Percentiles rank a stretch among this genome's conserved stretches.
Conservation (phyloP, 495 filamentous ascomycete species). For the Aspergillus baeticus region DNA sequence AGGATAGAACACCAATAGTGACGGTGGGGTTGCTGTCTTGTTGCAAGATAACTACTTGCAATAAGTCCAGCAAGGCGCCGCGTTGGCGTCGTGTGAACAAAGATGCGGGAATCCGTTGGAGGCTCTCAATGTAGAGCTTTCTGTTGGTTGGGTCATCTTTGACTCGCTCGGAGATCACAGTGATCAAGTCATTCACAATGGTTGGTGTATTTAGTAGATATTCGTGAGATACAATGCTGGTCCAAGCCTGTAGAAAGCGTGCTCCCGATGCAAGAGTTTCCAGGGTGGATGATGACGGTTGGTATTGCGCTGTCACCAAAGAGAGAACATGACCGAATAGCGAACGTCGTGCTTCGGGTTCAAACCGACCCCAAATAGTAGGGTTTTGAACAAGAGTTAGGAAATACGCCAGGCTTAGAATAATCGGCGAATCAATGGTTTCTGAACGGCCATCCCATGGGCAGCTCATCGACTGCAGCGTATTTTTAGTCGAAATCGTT, state of each 20-base stretch:
- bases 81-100: slow-evolving; percentile 40
- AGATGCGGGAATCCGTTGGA: slow-evolving; percentile 38
- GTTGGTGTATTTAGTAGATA: slow-evolving; percentile 40
- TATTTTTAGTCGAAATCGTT: slow-evolving; percentile 29
- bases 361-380: slow-evolving; percentile 30
- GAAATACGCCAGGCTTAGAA: slow-evolving; percentile 37
- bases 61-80: slow-evolving; percentile 35
- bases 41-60: slow-evolving; percentile 33
- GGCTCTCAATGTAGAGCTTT: slow-evolving; percentile 38
- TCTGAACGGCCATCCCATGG: slow-evolving; percentile 43
- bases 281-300: slow-evolving; percentile 26
- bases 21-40: slow-evolving; percentile 30
- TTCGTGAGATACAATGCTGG: slow-evolving; percentile 43
- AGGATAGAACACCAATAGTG: slow-evolving; percentile 34
- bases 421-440: slow-evolving; percentile 28
- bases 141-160: slow-evolving; percentile 32
- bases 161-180: slow-evolving; percentile 34
- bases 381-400: slow-evolving; percentile 34
- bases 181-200: slow-evolving; percentile 34
- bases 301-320: slow-evolving; percentile 36
- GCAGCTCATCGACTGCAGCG: slow-evolving; percentile 27
- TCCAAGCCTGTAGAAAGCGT: slow-evolving; percentile 42
- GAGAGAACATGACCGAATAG: slow-evolving; percentile 37
- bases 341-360: slow-evolving; percentile 27
- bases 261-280: slow-evolving; percentile 30